Percentiles rank a stretch among this genome's conserved stretches.
Conservation (phyloP, 768 basidiomycete genomes). For the Amanita brunnescens region DNA sequence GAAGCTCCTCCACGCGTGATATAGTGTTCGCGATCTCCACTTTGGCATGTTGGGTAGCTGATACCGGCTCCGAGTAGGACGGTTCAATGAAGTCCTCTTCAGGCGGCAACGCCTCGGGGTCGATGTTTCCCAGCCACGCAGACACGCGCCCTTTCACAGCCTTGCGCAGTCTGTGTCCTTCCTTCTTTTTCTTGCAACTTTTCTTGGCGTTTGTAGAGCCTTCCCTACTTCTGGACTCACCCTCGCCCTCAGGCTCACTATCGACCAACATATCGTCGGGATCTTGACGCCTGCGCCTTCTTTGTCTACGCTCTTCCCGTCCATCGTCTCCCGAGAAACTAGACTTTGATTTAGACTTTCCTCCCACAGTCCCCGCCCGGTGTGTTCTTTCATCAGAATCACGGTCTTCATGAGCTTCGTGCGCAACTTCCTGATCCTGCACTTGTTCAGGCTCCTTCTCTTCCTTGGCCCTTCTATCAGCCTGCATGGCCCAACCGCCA, state of each 20-base stretch:
- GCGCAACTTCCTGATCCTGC: slow-evolving; percentile 12
- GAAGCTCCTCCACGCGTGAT: not conserved
- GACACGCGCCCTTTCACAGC: slow-evolving; percentile 64
- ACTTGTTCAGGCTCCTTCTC: slow-evolving; percentile 8
- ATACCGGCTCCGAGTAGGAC: slow-evolving; percentile 5
- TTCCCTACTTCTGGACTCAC: slow-evolving; percentile 11
- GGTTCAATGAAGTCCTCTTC: slow-evolving; percentile 39
- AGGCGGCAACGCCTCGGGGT: slow-evolving; percentile 41
- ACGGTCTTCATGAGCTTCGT: slow-evolving; percentile 19
- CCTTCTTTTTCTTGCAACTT: slow-evolving; percentile 16
- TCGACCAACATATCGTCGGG: slow-evolving; percentile 8
- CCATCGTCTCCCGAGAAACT: slow-evolving; percentile 6
- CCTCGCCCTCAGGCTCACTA: slow-evolving; percentile 12
- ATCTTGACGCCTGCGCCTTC: slow-evolving; percentile 14
- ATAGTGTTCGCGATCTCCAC: not conserved
- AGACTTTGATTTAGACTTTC: slow-evolving; percentile 7
- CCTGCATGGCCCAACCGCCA: slow-evolving; percentile 12
- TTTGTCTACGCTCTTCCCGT: slow-evolving; percentile 14
- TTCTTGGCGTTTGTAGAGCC: slow-evolving; percentile 19
- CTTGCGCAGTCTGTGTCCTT: slow-evolving; percentile 15
- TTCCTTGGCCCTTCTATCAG: slow-evolving; percentile 13
- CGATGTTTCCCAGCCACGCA: slow-evolving; percentile 67
- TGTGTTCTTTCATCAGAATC: slow-evolving; percentile 35
- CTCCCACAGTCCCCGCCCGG: slow-evolving; percentile 19
- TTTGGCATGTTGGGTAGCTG: not conserved